These are phyloP conservation scores for Cytospora paraplurivora DNA, from an alignment of 2,329 filamentous ascomycete species.

Conservation along the genomic window DNA sequence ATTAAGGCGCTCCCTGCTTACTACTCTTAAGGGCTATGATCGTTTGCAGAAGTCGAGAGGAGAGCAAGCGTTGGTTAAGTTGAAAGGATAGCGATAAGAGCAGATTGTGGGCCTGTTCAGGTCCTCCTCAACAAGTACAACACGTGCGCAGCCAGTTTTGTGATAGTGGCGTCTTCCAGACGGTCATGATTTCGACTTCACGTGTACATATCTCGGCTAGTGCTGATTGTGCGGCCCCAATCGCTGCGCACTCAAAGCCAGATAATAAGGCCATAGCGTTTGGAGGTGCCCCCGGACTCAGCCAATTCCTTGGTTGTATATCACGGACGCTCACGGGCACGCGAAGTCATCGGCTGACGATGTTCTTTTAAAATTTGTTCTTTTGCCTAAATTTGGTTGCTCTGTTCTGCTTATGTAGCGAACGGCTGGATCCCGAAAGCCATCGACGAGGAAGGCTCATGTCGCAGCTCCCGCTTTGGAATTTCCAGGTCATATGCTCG, in stretches of 20 bases:
- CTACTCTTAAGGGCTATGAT: too few relatives aligned
- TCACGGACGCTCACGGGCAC: constrained; percentile 21
- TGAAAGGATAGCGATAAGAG: not conserved
- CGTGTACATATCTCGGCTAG: not conserved
- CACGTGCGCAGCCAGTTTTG: not conserved
- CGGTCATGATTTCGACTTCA: not conserved
- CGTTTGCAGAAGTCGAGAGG: too few relatives aligned
- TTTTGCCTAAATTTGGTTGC: constrained; percentile 20
- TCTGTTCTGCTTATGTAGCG: constrained; percentile 22
- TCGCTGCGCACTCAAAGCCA: not conserved
- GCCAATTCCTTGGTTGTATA: constrained; percentile 9
- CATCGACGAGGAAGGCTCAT: constrained; percentile 11
- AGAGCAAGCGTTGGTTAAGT: too few relatives aligned
- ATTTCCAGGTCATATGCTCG: constrained; percentile 14
- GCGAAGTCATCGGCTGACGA: constrained; percentile 8
- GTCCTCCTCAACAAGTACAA: not conserved
- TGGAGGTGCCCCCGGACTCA: not conserved
- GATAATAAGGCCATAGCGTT: not conserved
- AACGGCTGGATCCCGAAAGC: constrained; percentile 18
- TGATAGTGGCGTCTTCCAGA: not conserved
- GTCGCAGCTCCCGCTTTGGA: constrained; percentile 15
- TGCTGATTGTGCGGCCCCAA: not conserved
- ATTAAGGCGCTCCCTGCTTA: too few relatives aligned
- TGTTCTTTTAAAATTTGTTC: constrained; percentile 11
- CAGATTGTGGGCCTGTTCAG: not conserved